Evolutionary conservation across 441 rosid species (phyloP).

Genomic region (Flueggea neowawraea): DNA sequence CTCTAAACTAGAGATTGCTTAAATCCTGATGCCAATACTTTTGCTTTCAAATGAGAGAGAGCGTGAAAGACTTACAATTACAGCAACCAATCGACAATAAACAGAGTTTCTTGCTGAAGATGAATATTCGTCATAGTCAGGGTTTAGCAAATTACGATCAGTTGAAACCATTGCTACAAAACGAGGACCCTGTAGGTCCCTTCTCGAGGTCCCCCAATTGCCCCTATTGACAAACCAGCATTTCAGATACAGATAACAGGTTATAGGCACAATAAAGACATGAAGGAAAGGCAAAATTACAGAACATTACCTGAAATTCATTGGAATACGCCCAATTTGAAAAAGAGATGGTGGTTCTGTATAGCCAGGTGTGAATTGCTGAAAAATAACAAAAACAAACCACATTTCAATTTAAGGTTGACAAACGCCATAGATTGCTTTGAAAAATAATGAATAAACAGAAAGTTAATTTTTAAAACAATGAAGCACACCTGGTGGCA

Average conservation of each 20-base stretch:
- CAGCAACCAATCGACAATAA: slow-evolving; percentile 61
- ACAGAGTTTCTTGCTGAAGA: slow-evolving; percentile 54
- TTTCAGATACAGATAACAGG: no score
- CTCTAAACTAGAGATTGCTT: no score
- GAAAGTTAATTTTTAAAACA: neutral
- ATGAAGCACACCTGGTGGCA: slow-evolving; percentile 54
- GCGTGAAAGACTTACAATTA: slow-evolving; percentile 42
- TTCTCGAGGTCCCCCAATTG: slow-evolving; percentile 71
- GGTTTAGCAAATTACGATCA: slow-evolving; percentile 39
- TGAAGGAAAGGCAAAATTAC: neutral
- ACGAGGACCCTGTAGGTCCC: slow-evolving; percentile 47
- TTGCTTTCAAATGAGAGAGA: no score
- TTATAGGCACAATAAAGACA: no score
- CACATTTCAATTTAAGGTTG: neutral
- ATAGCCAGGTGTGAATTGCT: slow-evolving; percentile 86
- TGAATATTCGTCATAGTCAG: slow-evolving; percentile 44
- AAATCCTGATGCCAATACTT: no score
- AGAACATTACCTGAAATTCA: slow-evolving; percentile 57
- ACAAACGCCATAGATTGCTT: no score
- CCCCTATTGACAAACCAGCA: slow-evolving; percentile 36
- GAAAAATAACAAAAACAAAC: slow-evolving; percentile 21
- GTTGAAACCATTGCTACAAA: slow-evolving; percentile 76
- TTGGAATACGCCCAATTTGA: slow-evolving; percentile 70
- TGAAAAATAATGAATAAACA: neutral
- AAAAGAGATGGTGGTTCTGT: slow-evolving; percentile 84